Evolutionary conservation across 2,329 filamentous ascomycete genomes (phyloP).

Genomic region (Fusarium sp.): DNA sequence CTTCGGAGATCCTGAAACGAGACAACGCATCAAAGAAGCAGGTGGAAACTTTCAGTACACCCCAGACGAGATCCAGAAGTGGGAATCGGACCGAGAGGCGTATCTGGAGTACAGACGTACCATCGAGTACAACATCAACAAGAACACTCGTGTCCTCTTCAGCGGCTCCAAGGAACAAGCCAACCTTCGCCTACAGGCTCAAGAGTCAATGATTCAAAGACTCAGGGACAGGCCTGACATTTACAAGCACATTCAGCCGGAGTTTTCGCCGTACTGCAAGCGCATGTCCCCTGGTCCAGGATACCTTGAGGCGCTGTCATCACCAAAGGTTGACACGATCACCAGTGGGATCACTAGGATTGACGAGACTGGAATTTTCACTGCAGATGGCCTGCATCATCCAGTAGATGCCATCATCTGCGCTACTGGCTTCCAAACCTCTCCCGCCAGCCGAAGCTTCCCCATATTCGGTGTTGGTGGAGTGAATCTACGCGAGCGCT

Average conservation of each 20-base stretch:
- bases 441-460: conserved; percentile 9
- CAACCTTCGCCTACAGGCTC: neutral
- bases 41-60: conserved; percentile 8
- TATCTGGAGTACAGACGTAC: conserved; percentile 6
- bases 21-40: conserved; percentile 2
- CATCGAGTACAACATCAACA: conserved; percentile 17
- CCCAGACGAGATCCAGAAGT: neutral
- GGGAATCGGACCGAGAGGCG: conserved; percentile 9
- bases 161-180: neutral
- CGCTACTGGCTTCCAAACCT: conserved; percentile 15
- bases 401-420: conserved; percentile 4
- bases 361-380: neutral
- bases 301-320: conserved; percentile 8
- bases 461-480: conserved; percentile 5
- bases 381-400: neutral
- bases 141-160: conserved; percentile 10
- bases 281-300: conserved; percentile 16
- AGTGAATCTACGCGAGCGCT: conserved; percentile 7
- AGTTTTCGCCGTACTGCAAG: conserved; percentile 18
- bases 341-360: neutral
- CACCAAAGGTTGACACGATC: conserved; percentile 10
- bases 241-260: neutral
- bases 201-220: conserved; percentile 6
- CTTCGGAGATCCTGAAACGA: conserved; percentile 5
- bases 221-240: neutral